Evolutionary conservation across 192 early-diverging fungal species (phyloP).

Genomic region (Gonapodya sp.): DNA sequence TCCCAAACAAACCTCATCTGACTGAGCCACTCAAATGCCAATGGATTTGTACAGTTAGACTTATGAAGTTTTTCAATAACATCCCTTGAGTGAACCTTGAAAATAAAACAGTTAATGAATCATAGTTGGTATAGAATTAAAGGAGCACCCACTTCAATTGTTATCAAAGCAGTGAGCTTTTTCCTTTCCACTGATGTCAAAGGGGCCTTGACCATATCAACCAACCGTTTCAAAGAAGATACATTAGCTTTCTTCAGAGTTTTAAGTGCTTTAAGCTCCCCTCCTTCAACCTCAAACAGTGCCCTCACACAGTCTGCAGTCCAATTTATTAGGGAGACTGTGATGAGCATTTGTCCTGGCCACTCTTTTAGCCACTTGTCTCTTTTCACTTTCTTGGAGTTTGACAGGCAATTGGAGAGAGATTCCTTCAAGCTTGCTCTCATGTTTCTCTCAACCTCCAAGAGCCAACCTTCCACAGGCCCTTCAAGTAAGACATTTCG

Average conservation of each 20-base stretch:
- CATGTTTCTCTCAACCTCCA: slow-evolving; percentile 45
- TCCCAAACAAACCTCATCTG: slow-evolving; percentile 54
- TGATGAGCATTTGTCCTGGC: slow-evolving; percentile 52
- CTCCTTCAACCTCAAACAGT: slow-evolving; percentile 50
- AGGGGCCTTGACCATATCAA: slow-evolving; percentile 50
- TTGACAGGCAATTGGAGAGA: slow-evolving; percentile 40
- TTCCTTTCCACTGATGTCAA: slow-evolving; percentile 50
- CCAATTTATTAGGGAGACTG: slow-evolving; percentile 58
- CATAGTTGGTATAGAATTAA: slow-evolving; percentile 40
- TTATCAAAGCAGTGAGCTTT: slow-evolving; percentile 50
- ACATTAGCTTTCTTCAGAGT: slow-evolving; percentile 61
- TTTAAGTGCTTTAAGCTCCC: slow-evolving; percentile 56
- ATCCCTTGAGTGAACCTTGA: slow-evolving; percentile 57
- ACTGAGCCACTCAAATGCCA: slow-evolving; percentile 54
- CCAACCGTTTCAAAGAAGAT: slow-evolving; percentile 49
- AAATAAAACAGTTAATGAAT: slow-evolving; percentile 56
- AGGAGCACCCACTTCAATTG: slow-evolving; percentile 55
- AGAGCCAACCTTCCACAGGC: slow-evolving; percentile 54
- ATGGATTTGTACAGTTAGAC: slow-evolving; percentile 49
- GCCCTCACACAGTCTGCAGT: slow-evolving; percentile 55
- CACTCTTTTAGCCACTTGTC: slow-evolving; percentile 63
- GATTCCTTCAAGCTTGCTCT: slow-evolving; percentile 35
- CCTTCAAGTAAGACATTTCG: slow-evolving; percentile 46
- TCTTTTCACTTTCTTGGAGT: slow-evolving; percentile 56
- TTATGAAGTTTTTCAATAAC: slow-evolving; percentile 51